phyloP scores from a whole-genome alignment of 2,329 filamentous ascomycete species.

The Hypoxylon sp. region DNA sequence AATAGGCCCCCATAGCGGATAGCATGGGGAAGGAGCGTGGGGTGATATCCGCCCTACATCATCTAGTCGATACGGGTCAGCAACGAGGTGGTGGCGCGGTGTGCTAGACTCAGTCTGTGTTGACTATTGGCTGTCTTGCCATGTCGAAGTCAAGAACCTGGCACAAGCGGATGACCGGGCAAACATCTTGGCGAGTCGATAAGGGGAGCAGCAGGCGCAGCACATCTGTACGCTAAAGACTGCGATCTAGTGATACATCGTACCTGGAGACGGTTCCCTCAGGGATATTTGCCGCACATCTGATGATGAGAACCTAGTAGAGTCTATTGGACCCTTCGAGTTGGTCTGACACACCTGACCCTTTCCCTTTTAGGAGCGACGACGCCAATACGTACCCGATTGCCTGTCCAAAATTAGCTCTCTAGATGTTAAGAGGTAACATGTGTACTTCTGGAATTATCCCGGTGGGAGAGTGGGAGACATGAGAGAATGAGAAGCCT shows the following conservation, averaged over 20 bases:
- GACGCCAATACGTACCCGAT: slow-evolving; percentile 40
- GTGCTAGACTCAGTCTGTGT: slow-evolving; percentile 41
- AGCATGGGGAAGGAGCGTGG: slow-evolving; percentile 42
- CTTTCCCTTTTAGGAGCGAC: slow-evolving; percentile 45
- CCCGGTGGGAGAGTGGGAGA: slow-evolving; percentile 29
- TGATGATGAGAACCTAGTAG: slow-evolving; percentile 43
- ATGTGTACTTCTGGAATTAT: slow-evolving; percentile 30
- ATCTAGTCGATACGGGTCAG: slow-evolving; percentile 45
- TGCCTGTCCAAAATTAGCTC: slow-evolving; percentile 33
- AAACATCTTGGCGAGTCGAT: slow-evolving; percentile 45
- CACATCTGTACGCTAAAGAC: slow-evolving; percentile 42
- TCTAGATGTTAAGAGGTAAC: slow-evolving; percentile 24
- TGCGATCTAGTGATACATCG: slow-evolving; percentile 46
- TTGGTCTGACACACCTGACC: slow-evolving; percentile 48
- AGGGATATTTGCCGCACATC: slow-evolving; percentile 44
- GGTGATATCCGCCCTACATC: slow-evolving; percentile 49
- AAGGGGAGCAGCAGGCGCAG: slow-evolving; percentile 46
- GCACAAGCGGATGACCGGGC: slow-evolving; percentile 46
- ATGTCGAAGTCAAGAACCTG: slow-evolving; percentile 42
- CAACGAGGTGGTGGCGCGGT: slow-evolving; percentile 45
- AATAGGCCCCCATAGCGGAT: slow-evolving; percentile 35
- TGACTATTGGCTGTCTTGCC: slow-evolving; percentile 44
- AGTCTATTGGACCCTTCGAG: slow-evolving; percentile 45
- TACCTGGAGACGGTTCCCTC: slow-evolving; percentile 45
- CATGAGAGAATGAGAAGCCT: slow-evolving; percentile 18